phyloP scores from a whole-genome alignment of 768 basidiomycete genomes.

The Auriscalpium vulgare region DNA sequence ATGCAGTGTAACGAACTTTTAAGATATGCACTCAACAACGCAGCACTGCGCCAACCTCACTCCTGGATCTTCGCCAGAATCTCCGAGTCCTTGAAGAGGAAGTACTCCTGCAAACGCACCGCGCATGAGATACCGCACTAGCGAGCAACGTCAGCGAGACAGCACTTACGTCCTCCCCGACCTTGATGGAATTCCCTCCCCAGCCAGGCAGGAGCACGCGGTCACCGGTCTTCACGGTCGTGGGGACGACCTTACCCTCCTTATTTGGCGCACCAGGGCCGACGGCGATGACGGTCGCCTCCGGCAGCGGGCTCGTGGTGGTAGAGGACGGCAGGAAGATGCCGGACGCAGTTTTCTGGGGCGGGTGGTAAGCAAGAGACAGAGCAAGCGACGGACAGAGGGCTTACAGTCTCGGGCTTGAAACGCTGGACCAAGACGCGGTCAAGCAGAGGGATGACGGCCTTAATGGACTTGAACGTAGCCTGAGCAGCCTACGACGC shows the following conservation, averaged over 20 bases:
- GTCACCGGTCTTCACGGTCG: slow-evolving; percentile 81
- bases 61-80: slow-evolving; percentile 96
- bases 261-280: slow-evolving; percentile 93
- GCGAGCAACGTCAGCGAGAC: slow-evolving; percentile 21
- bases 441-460: slow-evolving; percentile 87
- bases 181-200: slow-evolving; percentile 94
- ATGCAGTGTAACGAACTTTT: slow-evolving; percentile 3
- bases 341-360: slow-evolving; percentile 94
- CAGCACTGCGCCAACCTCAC: slow-evolving; percentile 23
- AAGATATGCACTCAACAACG: background rate
- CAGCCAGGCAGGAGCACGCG: slow-evolving; percentile 90
- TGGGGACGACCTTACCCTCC: slow-evolving; percentile 68
- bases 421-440: slow-evolving; percentile 95
- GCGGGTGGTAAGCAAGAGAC: background rate
- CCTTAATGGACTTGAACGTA: slow-evolving; percentile 92
- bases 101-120: slow-evolving; percentile 64
- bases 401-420: slow-evolving; percentile 87
- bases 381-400: background rate
- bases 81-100: slow-evolving; percentile 88
- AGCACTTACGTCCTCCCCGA: slow-evolving; percentile 78
- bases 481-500: slow-evolving; percentile 65
- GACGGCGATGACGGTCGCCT: slow-evolving; percentile 92
- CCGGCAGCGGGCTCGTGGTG: slow-evolving; percentile 80
- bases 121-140: slow-evolving; percentile 2
- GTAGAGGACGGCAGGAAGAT: slow-evolving; percentile 93